A percentile compares a stretch with the other conserved stretches of the same genome.
Conservation (phyloP, 805 yeast genomes). For the Cyberlindnera mycetangii region DNA sequence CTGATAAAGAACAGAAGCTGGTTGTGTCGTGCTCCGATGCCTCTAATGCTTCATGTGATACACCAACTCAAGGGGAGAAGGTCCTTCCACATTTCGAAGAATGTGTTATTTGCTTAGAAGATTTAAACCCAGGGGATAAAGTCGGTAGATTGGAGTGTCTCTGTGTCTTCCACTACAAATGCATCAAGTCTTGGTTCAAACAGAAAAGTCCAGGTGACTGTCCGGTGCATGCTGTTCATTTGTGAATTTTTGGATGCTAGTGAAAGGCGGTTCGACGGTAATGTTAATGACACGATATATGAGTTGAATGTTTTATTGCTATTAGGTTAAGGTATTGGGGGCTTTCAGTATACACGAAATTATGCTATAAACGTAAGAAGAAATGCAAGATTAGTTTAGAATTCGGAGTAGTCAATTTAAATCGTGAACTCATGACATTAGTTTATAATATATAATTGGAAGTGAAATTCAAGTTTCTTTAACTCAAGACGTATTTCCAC, state of each 20-base stretch:
- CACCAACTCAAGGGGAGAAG: conserved; percentile 8
- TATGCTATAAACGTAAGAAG: too few relatives aligned
- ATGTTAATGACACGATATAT: background rate
- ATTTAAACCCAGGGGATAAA: conserved; percentile 77
- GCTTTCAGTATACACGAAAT: too few relatives aligned
- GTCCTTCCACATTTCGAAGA: conserved; percentile 49
- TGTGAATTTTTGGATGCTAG: background rate
- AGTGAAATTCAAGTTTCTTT: too few relatives aligned
- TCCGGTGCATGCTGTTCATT: conserved; percentile 69
- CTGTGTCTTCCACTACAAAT: conserved; percentile 88
- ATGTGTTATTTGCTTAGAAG: conserved; percentile 94
- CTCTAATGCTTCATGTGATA: conserved; percentile 13
- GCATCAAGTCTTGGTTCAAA: conserved; percentile 89
- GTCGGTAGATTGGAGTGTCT: conserved; percentile 92
- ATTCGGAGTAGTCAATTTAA: too few relatives aligned
- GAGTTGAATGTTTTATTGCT: background rate
- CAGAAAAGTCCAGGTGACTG: conserved; percentile 83
- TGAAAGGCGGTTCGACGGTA: background rate
- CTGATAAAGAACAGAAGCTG: conserved; percentile 16
- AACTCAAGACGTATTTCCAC: too few relatives aligned
- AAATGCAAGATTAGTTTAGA: too few relatives aligned
- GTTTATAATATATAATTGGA: too few relatives aligned
- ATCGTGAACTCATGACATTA: too few relatives aligned
- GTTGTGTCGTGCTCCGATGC: conserved; percentile 27
- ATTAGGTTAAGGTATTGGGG: too few relatives aligned